These are phyloP conservation scores for Nakaseomyces nivariensis DNA, from an alignment of 1,139 yeast genomes.

Conservation along the genomic window DNA sequence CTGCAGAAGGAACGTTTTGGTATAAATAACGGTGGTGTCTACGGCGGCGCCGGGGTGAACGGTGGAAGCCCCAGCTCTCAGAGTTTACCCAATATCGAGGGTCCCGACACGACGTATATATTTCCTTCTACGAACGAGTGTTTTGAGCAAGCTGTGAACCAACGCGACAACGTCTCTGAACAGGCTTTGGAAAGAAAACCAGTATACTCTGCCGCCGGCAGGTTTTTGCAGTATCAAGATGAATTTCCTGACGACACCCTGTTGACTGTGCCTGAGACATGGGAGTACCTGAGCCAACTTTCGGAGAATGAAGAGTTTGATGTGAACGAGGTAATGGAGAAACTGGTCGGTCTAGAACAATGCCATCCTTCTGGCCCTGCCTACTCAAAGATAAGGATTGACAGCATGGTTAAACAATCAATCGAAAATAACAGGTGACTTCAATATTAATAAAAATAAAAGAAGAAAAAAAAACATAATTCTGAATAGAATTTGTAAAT, in stretches of 20 bases:
- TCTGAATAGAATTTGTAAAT: not conserved
- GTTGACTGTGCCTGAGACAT: conserved; percentile 66
- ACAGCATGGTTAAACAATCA: conserved; percentile 25
- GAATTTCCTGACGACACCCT: conserved; percentile 33
- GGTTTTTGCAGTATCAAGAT: conserved; percentile 8
- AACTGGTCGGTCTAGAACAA: conserved; percentile 53
- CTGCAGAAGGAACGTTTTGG: conserved; percentile 6
- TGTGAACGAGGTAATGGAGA: conserved; percentile 46
- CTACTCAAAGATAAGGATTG: conserved; percentile 44
- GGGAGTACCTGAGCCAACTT: conserved; percentile 56
- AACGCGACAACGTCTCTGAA: conserved; percentile 3
- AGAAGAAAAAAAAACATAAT: not conserved
- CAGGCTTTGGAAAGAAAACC: conserved; percentile 1
- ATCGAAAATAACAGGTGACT: conserved; percentile 1
- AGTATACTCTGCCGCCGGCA: conserved; percentile 2
- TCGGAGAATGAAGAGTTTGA: conserved; percentile 47
- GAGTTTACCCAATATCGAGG: conserved; percentile 1
- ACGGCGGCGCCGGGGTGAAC: not conserved
- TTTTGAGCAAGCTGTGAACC: conserved; percentile 5
- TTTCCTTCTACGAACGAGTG: conserved; percentile 13
- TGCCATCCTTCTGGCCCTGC: conserved; percentile 88
- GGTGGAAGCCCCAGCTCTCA: conserved; percentile 2
- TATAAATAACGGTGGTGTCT: not conserved
- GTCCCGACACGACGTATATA: conserved; percentile 5
- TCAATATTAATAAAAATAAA: not conserved